Conservation (phyloP, 169 alveolate species). For the Plasmodium cynomolgi region DNA sequence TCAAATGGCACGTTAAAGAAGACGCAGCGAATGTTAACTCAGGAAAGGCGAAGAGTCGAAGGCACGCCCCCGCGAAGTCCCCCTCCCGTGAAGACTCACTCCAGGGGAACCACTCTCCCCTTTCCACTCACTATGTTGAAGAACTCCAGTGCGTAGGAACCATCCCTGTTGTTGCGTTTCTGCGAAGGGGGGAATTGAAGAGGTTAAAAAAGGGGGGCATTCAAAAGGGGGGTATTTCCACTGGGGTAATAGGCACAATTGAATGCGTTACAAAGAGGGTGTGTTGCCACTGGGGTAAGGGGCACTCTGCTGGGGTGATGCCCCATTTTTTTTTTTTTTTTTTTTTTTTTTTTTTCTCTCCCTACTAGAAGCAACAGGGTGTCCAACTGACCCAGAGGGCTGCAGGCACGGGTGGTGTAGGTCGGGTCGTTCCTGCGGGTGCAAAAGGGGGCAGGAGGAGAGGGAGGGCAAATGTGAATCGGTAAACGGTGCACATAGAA, state of each 20-base stretch:
- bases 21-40: background rate
- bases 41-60: background rate
- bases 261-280: background rate
- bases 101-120: slow-evolving; percentile 22
- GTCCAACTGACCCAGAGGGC: slow-evolving; percentile 60
- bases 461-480: background rate
- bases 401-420: slow-evolving; percentile 27
- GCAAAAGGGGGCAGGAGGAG: background rate
- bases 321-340: background rate
- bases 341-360: background rate
- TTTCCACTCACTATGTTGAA: slow-evolving; percentile 43
- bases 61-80: too few relatives aligned
- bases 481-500: background rate
- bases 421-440: slow-evolving; percentile 4
- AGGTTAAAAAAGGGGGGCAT: background rate
- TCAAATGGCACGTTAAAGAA: background rate
- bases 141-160: slow-evolving; percentile 29
- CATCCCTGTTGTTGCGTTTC: background rate
- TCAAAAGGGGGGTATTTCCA: too few relatives aligned
- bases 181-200: background rate
- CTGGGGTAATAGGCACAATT: slow-evolving; percentile 1
- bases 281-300: background rate
- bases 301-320: background rate
- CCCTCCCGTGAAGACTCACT: too few relatives aligned
- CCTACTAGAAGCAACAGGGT: slow-evolving; percentile 31